These are phyloP conservation scores for Pseudevernia furfuracea DNA, from an alignment of 495 filamentous ascomycete genomes.

Conservation along the genomic window DNA sequence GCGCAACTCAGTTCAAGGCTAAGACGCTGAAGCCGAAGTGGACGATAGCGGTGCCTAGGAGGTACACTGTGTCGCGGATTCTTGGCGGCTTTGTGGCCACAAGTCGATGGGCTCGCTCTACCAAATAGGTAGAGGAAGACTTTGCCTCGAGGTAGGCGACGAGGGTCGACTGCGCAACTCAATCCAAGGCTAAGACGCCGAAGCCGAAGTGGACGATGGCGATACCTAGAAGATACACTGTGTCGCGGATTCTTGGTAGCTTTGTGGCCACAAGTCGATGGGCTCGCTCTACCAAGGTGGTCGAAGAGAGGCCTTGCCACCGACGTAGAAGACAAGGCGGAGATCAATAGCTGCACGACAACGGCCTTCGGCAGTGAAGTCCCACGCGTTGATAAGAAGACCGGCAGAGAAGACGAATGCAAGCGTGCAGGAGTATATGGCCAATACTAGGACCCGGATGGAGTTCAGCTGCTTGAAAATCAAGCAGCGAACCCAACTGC, in stretches of 20 bases:
- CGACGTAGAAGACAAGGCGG: slow-evolving; percentile 33
- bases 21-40: slow-evolving; percentile 31
- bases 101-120: slow-evolving; percentile 32
- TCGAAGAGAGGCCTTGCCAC: slow-evolving; percentile 33
- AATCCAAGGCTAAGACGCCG: slow-evolving; percentile 29
- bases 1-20: no score
- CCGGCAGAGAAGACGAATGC: slow-evolving; percentile 1
- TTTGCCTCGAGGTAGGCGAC: no score
- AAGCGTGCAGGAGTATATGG: background rate
- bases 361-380: background rate
- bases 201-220: slow-evolving; percentile 29
- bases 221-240: slow-evolving; percentile 18
- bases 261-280: slow-evolving; percentile 28
- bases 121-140: slow-evolving; percentile 34
- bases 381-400: slow-evolving; percentile 5
- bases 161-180: no score
- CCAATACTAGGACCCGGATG: background rate
- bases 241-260: slow-evolving; percentile 21
- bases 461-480: background rate
- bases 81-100: slow-evolving; percentile 23
- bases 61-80: slow-evolving; percentile 14
- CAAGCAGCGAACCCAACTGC: no score
- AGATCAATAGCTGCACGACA: slow-evolving; percentile 30
- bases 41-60: slow-evolving; percentile 26
- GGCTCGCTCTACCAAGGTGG: slow-evolving; percentile 34